Evolutionary conservation across 805 yeast species (phyloP), one percentile per base, ranked within the genome.

Genomic region (Nakazawaea wickerhamii): DNA sequence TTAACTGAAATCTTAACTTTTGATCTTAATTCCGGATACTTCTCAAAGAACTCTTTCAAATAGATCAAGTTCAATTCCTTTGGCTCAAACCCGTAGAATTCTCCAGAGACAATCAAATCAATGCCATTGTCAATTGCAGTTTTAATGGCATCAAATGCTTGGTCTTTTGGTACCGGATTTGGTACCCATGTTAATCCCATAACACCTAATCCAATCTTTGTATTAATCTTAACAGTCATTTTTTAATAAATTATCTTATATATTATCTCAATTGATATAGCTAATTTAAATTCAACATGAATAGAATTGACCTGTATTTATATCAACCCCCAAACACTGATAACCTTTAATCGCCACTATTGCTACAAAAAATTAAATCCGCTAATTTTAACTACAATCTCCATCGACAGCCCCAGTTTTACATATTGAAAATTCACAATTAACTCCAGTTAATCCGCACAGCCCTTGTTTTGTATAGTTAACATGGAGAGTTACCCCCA

Each of bases 141-240:
- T 44, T 75, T 69, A 57, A 88, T 65, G 2, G 75, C 62, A 9
- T 63, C 74, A 46, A 78, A 66, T 2, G 84, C 79, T 41, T 68
- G 65, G 15, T 71, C 77, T 40, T 69, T 58, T 6, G 82, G 71
- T 26, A 73, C 59, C 26, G 86, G 87, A 0, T 53, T 57, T 0
- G 81, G 74, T 30, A 71, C 69, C 86, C 85, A 78, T 1, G 95
- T 84, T 58, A 85, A 68, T 43, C 83, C 75, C 96, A 89, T 86
- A 48, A 87, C 70, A 35, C 96, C 96, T 50, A 74, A 78, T 34
- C 95, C 95, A 43, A 65, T 36, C 23, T 36, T 26, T 13, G 7
- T 36, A 22, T 15, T 2, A 26, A 17, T 11, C 27, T 15, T 36
- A 15, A 27, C 39, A 21, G 25, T 26, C 31, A 36, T 36, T 35